phyloP scores from a whole-genome alignment of 345 rosid genomes.

The Brassica carinata region DNA sequence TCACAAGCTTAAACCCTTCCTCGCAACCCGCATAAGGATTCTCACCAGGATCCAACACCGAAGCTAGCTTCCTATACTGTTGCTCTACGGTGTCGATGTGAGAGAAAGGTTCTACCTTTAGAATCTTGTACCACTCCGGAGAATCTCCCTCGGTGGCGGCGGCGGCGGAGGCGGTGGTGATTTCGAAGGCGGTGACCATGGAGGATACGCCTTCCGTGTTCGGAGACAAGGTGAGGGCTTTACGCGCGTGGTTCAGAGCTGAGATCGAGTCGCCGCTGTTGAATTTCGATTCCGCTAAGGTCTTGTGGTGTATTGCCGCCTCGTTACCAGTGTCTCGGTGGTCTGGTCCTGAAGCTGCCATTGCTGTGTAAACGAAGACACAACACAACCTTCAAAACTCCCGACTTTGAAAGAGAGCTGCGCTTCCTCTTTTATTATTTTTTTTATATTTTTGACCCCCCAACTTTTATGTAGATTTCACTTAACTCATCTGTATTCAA shows the following conservation, averaged over 20 bases:
- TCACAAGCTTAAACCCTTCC: constrained; percentile 88
- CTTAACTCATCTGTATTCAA: too few relatives aligned
- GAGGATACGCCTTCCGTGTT: constrained; percentile 56
- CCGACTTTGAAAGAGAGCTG: too few relatives aligned
- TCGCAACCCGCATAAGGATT: constrained; percentile 65
- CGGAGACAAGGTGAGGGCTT: constrained; percentile 63
- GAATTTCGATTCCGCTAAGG: constrained; percentile 61
- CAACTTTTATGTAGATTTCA: too few relatives aligned
- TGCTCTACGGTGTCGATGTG: constrained; percentile 63
- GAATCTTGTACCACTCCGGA: constrained; percentile 79
- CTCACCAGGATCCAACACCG: constrained; percentile 77
- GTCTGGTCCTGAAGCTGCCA: constrained; percentile 28
- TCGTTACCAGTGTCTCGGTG: constrained; percentile 42
- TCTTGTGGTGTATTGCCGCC: constrained; percentile 58
- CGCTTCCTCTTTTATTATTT: too few relatives aligned
- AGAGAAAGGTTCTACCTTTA: constrained; percentile 90
- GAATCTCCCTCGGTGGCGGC: constrained; percentile 47
- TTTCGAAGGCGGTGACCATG: constrained; percentile 68
- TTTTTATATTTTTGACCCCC: too few relatives aligned
- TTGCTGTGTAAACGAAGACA: not conserved
- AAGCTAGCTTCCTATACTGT: constrained; percentile 78
- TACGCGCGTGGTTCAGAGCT: constrained; percentile 64
- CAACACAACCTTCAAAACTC: too few relatives aligned
- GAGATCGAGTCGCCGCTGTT: constrained; percentile 51
- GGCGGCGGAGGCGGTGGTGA: constrained; percentile 52